These are phyloP conservation scores for Pisolithus albus DNA, from an alignment of 768 basidiomycete genomes.

Conservation along the genomic window DNA sequence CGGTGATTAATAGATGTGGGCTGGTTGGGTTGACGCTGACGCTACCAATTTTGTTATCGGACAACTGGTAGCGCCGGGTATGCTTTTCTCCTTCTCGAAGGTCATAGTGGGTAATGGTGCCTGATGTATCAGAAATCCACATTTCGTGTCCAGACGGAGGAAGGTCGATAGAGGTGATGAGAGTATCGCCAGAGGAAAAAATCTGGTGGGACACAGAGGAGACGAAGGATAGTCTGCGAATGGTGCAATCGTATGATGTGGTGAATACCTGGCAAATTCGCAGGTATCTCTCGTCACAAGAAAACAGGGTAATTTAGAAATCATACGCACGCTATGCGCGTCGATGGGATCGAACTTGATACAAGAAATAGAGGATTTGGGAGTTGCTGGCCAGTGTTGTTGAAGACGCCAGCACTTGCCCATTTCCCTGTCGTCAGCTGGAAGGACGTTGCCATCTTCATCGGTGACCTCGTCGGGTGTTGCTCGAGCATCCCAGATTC, in stretches of 20 bases:
- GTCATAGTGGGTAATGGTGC: conserved; percentile 72
- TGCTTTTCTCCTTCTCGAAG: conserved; percentile 54
- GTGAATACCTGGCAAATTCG: conserved; percentile 55
- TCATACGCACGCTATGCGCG: conserved; percentile 54
- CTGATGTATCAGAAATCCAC: conserved; percentile 74
- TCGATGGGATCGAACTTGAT: conserved; percentile 74
- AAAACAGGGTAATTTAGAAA: neutral
- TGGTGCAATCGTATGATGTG: conserved; percentile 73
- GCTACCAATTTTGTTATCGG: conserved; percentile 69
- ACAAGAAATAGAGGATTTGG: conserved; percentile 73
- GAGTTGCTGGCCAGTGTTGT: conserved; percentile 75
- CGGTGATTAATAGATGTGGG: conserved; percentile 61
- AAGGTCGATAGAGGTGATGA: conserved; percentile 70
- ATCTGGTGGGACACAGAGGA: conserved; percentile 68
- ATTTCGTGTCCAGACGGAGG: conserved; percentile 65
- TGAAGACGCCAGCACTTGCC: conserved; percentile 79
- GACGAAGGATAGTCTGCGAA: conserved; percentile 66
- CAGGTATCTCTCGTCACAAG: neutral
- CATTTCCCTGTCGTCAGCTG: conserved; percentile 41
- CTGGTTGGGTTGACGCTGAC: conserved; percentile 72
- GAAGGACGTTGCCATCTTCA: conserved; percentile 49
- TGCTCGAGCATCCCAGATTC: conserved; percentile 83
- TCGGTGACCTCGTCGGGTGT: conserved; percentile 56
- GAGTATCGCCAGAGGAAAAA: conserved; percentile 46
- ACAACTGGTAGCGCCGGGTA: conserved; percentile 55